Percentiles rank a stretch among this genome's conserved stretches.
phyloP scores from a whole-genome alignment of 2,329 filamentous ascomycete species.

The Plectosphaerella sp. region DNA sequence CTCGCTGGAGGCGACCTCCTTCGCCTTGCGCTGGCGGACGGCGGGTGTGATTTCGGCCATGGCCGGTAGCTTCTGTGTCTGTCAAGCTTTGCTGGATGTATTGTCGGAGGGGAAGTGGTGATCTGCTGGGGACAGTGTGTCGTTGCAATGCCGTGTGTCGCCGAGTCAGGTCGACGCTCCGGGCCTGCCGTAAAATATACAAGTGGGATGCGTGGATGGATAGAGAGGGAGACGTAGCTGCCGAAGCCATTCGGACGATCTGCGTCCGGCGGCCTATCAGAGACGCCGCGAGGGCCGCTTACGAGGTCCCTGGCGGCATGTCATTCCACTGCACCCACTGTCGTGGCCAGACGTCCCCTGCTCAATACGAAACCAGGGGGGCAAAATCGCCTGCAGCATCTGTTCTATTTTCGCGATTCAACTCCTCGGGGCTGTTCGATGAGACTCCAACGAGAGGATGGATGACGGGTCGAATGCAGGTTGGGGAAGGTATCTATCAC shows the following conservation, averaged over 20 bases:
- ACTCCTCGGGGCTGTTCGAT: no score
- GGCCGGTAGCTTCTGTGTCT: slow-evolving; percentile 1
- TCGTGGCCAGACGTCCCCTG: no score
- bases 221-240: background rate
- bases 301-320: background rate
- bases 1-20: slow-evolving; percentile 15
- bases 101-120: background rate
- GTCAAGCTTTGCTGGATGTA: background rate
- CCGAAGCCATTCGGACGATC: background rate
- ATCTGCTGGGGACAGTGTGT: background rate
- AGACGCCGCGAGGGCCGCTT: background rate
- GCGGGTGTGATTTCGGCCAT: slow-evolving; percentile 29
- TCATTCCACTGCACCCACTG: no score
- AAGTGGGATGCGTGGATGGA: no score
- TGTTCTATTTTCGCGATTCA: no score
- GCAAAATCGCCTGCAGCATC: no score
- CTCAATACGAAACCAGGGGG: no score
- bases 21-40: slow-evolving; percentile 40
- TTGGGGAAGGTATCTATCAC: no score
- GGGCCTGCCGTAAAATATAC: background rate
- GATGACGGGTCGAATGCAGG: no score
- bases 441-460: no score
- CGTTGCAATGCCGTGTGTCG: background rate
- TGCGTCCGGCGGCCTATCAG: background rate
- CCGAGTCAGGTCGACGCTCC: background rate